Evolutionary conservation across 768 basidiomycete species (phyloP).

Genomic region (Leccinellum rugosiceps): DNA sequence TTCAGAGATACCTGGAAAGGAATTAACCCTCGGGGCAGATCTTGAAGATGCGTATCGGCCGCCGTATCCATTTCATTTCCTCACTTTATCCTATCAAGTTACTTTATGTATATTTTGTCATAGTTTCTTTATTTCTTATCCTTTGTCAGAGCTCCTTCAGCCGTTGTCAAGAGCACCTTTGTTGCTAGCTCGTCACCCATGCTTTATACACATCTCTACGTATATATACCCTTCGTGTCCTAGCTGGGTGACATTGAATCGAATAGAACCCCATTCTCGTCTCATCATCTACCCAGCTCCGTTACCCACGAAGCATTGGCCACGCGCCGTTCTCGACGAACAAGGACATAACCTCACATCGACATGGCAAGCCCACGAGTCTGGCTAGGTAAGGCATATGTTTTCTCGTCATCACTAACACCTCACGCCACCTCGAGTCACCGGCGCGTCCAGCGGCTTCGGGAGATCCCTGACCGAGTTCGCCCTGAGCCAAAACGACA

Average conservation of each 20-base stretch:
- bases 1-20: not conserved
- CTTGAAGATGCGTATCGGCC: too few species aligned
- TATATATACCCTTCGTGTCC: not conserved
- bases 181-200: not conserved
- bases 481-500: constrained; percentile 35
- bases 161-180: too few species aligned
- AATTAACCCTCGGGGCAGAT: not conserved
- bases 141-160: too few species aligned
- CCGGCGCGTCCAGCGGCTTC: constrained; percentile 39
- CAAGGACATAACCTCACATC: constrained; percentile 7
- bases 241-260: not conserved
- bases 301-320: too few species aligned
- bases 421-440: constrained; percentile 29
- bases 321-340: not conserved
- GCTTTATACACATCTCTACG: not conserved
- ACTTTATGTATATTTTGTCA: not conserved
- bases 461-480: constrained; percentile 33
- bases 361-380: constrained; percentile 7
- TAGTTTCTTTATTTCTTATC: not conserved
- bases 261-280: not conserved
- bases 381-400: constrained; percentile 3
- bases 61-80: too few species aligned
- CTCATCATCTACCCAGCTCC: too few species aligned
- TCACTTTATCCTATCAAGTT: not conserved
- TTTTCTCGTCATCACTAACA: not conserved